Evolutionary conservation across 176 grass and related monocot genomes (phyloP), one percentile per base, ranked within the genome.

Genomic region (maize (Zea mays)): DNA sequence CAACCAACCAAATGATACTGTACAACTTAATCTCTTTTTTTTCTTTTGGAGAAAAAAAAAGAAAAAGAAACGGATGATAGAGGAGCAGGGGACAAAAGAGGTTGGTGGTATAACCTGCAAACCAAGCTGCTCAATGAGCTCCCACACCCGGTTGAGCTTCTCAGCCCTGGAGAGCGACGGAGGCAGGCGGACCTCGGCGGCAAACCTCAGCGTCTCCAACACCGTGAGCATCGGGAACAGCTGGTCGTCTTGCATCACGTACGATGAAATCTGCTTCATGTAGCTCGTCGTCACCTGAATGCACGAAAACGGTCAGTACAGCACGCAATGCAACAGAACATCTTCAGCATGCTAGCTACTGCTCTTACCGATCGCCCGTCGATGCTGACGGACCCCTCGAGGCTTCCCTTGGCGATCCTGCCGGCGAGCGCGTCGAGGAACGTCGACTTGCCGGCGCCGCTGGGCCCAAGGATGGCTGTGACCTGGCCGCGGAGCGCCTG

Each of bases 191-290:
- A 90, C 81, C 65, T 93, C 84, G 10, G 90, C 87, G 1, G 91
- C 91, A 27, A 93, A 93, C 34, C 63, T 87, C 40, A 93, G 80
- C 10, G 91, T 90, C 78, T 93, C 91, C 46, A 87, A 62, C 78
- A 93, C 91, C 1, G 90, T 90, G 10, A 93, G 84, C 90, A 87
- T 82, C 13, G 90, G 84, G 49, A 90, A 93, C 44, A 93, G 81
- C 84, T 93, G 87, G 20, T 93, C 90, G 19, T 93, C 90, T 85
- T 93, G 87, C 90, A 93, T 93, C 35, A 93, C 90, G 33, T 93
- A 93, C 5, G 91, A 93, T 6, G 91, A 93, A 34, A 93, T 72
- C 78, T 85, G 85, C 87, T 93, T 93, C 85, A 93, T 90, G 87
- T 87, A 93, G 87, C 84, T 93, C 36, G 90, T 87, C 1, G 84